phyloP scores from a whole-genome alignment of 345 rosid species.

The Erodium maritimum region DNA sequence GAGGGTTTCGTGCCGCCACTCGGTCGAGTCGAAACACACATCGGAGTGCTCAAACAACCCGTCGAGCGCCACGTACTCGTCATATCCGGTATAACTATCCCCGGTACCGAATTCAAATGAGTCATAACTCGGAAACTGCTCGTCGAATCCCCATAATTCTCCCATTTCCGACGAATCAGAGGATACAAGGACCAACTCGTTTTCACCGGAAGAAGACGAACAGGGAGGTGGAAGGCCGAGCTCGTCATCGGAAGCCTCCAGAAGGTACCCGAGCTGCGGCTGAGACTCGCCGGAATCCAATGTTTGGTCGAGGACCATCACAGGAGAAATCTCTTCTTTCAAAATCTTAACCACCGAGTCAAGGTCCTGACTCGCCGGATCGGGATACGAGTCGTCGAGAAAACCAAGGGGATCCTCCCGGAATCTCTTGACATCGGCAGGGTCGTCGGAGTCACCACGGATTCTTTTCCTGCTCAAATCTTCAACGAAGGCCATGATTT shows the following conservation, averaged over 20 bases:
- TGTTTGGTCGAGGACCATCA: slow-evolving; percentile 8
- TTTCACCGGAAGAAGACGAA: slow-evolving; percentile 21
- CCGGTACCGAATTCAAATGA: slow-evolving; percentile 33
- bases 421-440: slow-evolving; percentile 43
- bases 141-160: slow-evolving; percentile 32
- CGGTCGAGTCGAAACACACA: slow-evolving; percentile 3
- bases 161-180: slow-evolving; percentile 11
- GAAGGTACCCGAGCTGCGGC: slow-evolving; percentile 56
- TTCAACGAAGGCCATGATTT: not conserved
- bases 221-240: slow-evolving; percentile 64
- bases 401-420: slow-evolving; percentile 46
- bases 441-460: slow-evolving; percentile 19
- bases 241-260: slow-evolving; percentile 79
- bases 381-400: slow-evolving; percentile 40
- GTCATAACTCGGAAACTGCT: slow-evolving; percentile 28
- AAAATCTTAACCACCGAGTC: slow-evolving; percentile 70
- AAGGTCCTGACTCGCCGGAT: slow-evolving; percentile 39
- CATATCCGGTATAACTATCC: slow-evolving; percentile 14
- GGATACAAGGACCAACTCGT: not conserved
- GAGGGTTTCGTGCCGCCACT: not conserved
- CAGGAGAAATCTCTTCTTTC: slow-evolving; percentile 38
- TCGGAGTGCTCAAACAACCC: slow-evolving; percentile 44
- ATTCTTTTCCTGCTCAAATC: slow-evolving; percentile 8
- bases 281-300: slow-evolving; percentile 18
- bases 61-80: slow-evolving; percentile 48